Conservation (phyloP, 495 filamentous ascomycete genomes). For the Extremus antarcticus region DNA sequence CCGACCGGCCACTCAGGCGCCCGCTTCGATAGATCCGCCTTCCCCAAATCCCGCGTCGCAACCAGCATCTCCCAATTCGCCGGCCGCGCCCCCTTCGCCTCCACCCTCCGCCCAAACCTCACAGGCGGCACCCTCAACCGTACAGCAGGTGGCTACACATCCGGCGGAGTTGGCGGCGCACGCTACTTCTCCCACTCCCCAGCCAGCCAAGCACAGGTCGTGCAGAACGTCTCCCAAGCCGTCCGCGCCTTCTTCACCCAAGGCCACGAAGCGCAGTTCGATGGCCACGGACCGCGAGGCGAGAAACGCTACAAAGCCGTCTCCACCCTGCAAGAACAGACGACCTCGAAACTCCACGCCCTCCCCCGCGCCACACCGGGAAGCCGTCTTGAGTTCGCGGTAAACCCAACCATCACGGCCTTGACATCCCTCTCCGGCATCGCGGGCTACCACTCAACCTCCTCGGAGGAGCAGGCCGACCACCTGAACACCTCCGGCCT, state of each 20-base stretch:
- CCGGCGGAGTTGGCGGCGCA: constrained; percentile 59
- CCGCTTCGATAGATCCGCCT: constrained; percentile 52
- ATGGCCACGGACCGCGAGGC: constrained; percentile 56
- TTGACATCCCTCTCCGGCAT: constrained; percentile 49
- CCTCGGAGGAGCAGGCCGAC: constrained; percentile 12
- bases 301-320: constrained; percentile 68
- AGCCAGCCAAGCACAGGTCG: constrained; percentile 72
- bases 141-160: constrained; percentile 74
- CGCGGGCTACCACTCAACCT: constrained; percentile 24
- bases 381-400: constrained; percentile 70
- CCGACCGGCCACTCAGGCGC: constrained; percentile 33
- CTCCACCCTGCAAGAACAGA: constrained; percentile 57
- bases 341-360: constrained; percentile 46
- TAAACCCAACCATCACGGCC: constrained; percentile 79
- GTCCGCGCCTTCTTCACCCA: constrained; percentile 82
- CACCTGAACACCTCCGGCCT: constrained; percentile 70
- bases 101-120: constrained; percentile 79
- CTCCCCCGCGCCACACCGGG: constrained; percentile 52
- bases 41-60: constrained; percentile 55
- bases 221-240: constrained; percentile 88
- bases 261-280: constrained; percentile 74
- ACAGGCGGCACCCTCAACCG: constrained; percentile 79
- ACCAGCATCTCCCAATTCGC: constrained; percentile 55
- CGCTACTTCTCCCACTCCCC: constrained; percentile 86
- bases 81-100: constrained; percentile 75